These are phyloP conservation scores for Hyaloscypha hepaticicola DNA, from an alignment of 495 filamentous ascomycete genomes.

Conservation along the genomic window DNA sequence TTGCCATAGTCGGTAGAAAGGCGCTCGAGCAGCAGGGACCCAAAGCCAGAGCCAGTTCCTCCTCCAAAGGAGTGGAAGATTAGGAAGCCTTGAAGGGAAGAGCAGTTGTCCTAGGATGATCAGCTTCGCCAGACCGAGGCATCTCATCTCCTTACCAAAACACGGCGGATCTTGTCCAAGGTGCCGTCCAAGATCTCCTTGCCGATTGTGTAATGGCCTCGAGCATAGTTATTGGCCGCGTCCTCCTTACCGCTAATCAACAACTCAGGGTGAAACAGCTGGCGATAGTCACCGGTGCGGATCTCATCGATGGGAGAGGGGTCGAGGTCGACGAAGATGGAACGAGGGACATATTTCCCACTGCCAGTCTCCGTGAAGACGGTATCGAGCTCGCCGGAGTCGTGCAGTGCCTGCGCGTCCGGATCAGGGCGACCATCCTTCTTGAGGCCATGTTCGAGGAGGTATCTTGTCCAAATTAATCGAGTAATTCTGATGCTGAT, in stretches of 20 bases:
- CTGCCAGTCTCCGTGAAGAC: constrained; percentile 87
- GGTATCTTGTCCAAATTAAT: constrained; percentile 56
- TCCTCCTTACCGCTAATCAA: constrained; percentile 92
- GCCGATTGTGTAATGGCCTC: constrained; percentile 90
- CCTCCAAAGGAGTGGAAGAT: constrained; percentile 95
- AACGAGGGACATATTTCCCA: constrained; percentile 88
- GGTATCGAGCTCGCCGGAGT: constrained; percentile 73
- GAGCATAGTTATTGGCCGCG: constrained; percentile 93
- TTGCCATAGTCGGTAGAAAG: constrained; percentile 88
- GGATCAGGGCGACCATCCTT: constrained; percentile 70
- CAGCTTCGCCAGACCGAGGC: constrained; percentile 45
- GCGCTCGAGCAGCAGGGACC: constrained; percentile 82
- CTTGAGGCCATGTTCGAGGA: constrained; percentile 86
- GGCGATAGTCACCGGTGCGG: constrained; percentile 75
- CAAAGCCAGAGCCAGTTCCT: constrained; percentile 89
- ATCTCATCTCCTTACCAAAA: constrained; percentile 43
- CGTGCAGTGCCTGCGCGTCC: constrained; percentile 60
- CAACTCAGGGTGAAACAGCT: constrained; percentile 87
- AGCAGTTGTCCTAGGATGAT: constrained; percentile 71
- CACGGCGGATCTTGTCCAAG: constrained; percentile 80
- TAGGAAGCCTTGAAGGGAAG: constrained; percentile 85
- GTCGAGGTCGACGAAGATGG: constrained; percentile 87
- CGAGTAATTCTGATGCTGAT: neutral
- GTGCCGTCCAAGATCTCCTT: constrained; percentile 87
- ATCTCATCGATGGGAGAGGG: constrained; percentile 93